Conservation (phyloP, 768 basidiomycete species). For the Fomitopsis serialis region DNA sequence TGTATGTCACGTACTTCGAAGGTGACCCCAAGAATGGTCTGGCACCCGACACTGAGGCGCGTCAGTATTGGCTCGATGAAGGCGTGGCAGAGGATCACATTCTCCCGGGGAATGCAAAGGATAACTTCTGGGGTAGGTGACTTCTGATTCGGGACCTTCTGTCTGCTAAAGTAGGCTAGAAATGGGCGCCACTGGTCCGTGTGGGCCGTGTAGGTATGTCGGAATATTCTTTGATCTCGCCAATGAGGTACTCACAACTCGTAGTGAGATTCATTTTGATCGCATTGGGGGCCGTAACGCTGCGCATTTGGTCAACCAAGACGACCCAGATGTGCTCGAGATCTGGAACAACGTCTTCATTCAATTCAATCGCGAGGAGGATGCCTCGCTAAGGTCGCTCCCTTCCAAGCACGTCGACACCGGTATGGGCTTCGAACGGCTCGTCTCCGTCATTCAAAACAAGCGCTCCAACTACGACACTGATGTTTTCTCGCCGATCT, state of each 20-base stretch:
- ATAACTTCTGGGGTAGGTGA: slow-evolving; percentile 95
- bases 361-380: slow-evolving; percentile 94
- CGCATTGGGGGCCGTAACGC: slow-evolving; percentile 98
- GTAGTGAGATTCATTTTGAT: slow-evolving; percentile 93
- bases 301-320: slow-evolving; percentile 86
- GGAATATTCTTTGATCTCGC: not conserved
- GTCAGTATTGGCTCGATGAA: slow-evolving; percentile 80
- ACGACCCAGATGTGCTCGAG: slow-evolving; percentile 95
- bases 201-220: slow-evolving; percentile 86
- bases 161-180: slow-evolving; percentile 42
- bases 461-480: slow-evolving; percentile 97
- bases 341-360: slow-evolving; percentile 99
- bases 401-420: slow-evolving; percentile 97
- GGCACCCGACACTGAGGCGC: slow-evolving; percentile 85
- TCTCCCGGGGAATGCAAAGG: slow-evolving; percentile 90
- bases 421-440: slow-evolving; percentile 98
- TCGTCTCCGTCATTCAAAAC: slow-evolving; percentile 91
- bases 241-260: not conserved
- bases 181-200: slow-evolving; percentile 98
- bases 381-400: slow-evolving; percentile 71
- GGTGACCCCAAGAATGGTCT: slow-evolving; percentile 84
- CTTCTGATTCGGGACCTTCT: slow-evolving; percentile 3
- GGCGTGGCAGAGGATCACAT: slow-evolving; percentile 89
- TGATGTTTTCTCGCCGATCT: slow-evolving; percentile 89
- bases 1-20: slow-evolving; percentile 98